Percentiles rank a stretch among this genome's conserved stretches.
These are phyloP conservation scores for Miscanthus lutarioriparius DNA, from an alignment of 176 grass and related monocot species.

Conservation along the genomic window DNA sequence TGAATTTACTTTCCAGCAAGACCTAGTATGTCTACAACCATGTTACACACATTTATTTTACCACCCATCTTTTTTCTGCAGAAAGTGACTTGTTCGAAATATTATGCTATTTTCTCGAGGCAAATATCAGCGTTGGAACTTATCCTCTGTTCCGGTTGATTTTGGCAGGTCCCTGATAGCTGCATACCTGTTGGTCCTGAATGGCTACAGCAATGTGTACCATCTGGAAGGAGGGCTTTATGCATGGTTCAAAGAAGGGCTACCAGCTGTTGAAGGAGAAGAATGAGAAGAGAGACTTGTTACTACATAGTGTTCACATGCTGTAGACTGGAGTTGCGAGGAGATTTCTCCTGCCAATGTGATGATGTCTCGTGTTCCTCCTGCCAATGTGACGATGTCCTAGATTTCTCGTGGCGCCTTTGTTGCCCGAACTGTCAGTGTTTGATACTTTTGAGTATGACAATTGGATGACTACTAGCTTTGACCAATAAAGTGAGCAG, in stretches of 20 bases:
- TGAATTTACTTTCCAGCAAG: constrained; percentile 2
- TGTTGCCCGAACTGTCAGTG: neutral
- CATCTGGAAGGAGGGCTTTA: constrained; percentile 87
- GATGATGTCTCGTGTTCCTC: neutral
- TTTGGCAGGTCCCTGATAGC: constrained; percentile 83
- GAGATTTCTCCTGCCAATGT: neutral
- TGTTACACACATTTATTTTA: neutral
- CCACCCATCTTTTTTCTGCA: neutral
- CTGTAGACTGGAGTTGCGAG: neutral
- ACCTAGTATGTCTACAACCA: neutral
- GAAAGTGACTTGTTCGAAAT: neutral
- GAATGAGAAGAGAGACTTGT: constrained; percentile 31
- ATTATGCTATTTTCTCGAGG: neutral
- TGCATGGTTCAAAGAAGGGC: constrained; percentile 84
- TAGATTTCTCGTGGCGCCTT: neutral
- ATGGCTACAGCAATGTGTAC: constrained; percentile 90
- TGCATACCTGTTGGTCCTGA: constrained; percentile 77
- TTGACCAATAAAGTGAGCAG: neutral
- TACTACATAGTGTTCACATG: neutral
- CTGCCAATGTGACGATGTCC: neutral
- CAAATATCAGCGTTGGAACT: neutral
- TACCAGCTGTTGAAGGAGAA: constrained; percentile 60
- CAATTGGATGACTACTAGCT: constrained; percentile 4
- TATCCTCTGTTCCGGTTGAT: neutral
- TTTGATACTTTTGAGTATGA: constrained; percentile 12